A percentile compares a stretch with the other conserved stretches of the same genome.
These are phyloP conservation scores for Xylariaceae sp. DNA, from an alignment of 2,329 filamentous ascomycete genomes.

Conservation along the genomic window DNA sequence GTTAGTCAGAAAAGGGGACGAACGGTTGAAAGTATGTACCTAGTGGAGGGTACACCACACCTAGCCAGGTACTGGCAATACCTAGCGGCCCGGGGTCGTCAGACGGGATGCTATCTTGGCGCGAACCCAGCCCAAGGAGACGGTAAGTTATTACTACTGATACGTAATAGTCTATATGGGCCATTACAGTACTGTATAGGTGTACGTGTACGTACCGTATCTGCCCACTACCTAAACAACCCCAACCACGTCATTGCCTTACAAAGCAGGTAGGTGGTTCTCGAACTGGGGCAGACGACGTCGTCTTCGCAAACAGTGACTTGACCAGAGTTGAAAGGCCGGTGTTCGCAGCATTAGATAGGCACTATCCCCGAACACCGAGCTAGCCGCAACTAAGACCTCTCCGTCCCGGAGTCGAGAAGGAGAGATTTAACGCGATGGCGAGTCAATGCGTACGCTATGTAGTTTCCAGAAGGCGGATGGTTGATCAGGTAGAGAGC, in stretches of 20 bases:
- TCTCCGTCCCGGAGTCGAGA: background rate
- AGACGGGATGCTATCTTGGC: constrained; percentile 30
- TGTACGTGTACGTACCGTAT: no score
- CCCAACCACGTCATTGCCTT: background rate
- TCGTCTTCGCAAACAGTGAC: background rate
- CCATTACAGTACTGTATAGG: no score
- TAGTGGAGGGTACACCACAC: no score
- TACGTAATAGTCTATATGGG: no score
- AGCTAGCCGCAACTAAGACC: constrained; percentile 9
- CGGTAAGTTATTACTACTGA: constrained; percentile 22
- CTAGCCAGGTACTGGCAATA: background rate
- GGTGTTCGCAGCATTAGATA: constrained; percentile 1
- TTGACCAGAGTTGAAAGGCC: constrained; percentile 8
- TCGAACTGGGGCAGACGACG: background rate
- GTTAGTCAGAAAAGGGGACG: no score
- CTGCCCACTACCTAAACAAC: no score
- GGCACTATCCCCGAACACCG: constrained; percentile 7
- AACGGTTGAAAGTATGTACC: background rate
- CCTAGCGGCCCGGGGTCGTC: constrained; percentile 13
- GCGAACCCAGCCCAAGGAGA: constrained; percentile 30
- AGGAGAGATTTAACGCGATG: background rate
- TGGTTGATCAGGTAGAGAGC: no score
- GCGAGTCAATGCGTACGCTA: background rate
- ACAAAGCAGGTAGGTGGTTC: background rate
- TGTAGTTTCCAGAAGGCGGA: no score